Base-by-base conservation (phyloP, 805 yeast genomes). In the Phaffomyces thermotolerans region DNA sequence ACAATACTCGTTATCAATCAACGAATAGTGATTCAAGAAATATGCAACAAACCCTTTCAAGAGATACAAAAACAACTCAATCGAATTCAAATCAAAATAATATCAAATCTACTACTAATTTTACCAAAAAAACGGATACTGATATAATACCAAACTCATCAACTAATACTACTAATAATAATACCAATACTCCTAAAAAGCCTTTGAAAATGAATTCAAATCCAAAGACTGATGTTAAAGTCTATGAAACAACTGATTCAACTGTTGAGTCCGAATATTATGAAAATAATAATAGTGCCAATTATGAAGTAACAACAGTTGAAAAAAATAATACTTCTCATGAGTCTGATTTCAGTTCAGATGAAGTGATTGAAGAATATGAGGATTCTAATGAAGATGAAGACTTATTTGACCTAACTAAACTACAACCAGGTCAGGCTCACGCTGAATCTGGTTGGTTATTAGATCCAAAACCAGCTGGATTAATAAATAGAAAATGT, bases 401-500 rank as follows among this genome's bases (percentile, higher is more conserved):
- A 27, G 12, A 69, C 38, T 67, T 67, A 37, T 61, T 81, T 36
- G 89, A 82, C 60, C 63, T 84, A 50, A 70, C 84, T 4, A 72
- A 71, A 54, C 66, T 84, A 42, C 90, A 83, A 62, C 80, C 80
- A 20, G 90, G 82, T 36, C 95, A 85, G 62, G 74, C 75, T 7
- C 79, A 72, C 55, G 75, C 85, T 34, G 69, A 77, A 7, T 76
- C 83, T 4, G 87, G 84, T 6, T 76, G 72, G 67, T 71, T 89
- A 40, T 66, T 91, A 50, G 77, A 83, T 41, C 74, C 78, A 22
- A 73, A 78, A 37, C 64, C 68, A 22, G 55, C 63, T 8, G 60
- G 65, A 39, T 72, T 84, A 44, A 67, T 72, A 40, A 75, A 76
- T 44, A 81, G 84, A 46, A 93, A 93, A 64, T 90, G 97, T 63